A percentile compares a stretch with the other conserved stretches of the same genome.
Evolutionary conservation across 148 eudicot species (phyloP).

Genomic region (Suaeda aralocaspica): DNA sequence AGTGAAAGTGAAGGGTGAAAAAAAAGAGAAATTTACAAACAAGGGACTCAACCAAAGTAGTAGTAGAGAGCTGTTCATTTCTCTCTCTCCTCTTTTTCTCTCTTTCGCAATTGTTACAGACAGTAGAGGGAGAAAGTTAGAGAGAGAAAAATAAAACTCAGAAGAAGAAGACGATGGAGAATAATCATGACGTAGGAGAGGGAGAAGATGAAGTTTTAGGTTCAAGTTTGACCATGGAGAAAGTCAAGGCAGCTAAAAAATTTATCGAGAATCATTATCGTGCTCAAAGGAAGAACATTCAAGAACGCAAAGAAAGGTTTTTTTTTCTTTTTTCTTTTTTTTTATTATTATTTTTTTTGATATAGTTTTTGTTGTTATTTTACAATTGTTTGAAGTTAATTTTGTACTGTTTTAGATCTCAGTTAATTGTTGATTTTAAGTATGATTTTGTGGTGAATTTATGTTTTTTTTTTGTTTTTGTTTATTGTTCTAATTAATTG

Average conservation of each 20-base stretch:
- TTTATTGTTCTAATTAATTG: not conserved
- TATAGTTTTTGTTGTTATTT: not conserved
- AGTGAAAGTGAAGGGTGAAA: too few relatives aligned
- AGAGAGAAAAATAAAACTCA: conserved; percentile 11
- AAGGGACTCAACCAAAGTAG: conserved; percentile 10
- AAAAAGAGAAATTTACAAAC: not conserved
- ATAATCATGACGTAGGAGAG: conserved; percentile 23
- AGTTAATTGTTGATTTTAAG: not conserved
- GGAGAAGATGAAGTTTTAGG: conserved; percentile 67
- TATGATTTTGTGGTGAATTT: not conserved
- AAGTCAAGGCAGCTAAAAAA: conserved; percentile 88
- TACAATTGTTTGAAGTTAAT: not conserved
- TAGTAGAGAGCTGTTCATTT: conserved; percentile 5
- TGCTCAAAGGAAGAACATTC: conserved; percentile 85
- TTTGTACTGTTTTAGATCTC: conserved; percentile 20
- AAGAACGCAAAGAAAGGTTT: conserved; percentile 80
- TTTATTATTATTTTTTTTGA: not conserved
- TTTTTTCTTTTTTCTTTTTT: not conserved
- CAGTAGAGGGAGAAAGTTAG: conserved; percentile 10
- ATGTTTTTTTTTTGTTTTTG: not conserved
- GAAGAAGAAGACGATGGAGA: conserved; percentile 19
- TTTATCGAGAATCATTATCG: conserved; percentile 92
- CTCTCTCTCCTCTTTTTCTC: conserved; percentile 1
- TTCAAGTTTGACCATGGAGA: conserved; percentile 93
- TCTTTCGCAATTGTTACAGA: conserved; percentile 1